phyloP scores from a whole-genome alignment of 1,139 yeast species.

The Candida gigantensis region DNA sequence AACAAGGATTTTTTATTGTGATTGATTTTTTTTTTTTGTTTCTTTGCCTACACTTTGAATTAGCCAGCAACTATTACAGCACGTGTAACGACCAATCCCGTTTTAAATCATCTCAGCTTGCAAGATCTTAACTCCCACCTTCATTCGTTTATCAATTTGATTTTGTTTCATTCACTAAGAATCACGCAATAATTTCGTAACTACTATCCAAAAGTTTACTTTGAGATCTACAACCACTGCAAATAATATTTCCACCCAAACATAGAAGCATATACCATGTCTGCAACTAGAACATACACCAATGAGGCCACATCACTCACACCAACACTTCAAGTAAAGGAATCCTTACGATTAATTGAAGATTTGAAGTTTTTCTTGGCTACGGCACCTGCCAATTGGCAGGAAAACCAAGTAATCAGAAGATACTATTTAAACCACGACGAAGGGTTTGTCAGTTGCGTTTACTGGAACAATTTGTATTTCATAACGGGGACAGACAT shows the following conservation, averaged over 20 bases:
- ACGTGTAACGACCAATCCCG: too few relatives aligned
- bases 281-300: slow-evolving; percentile 3
- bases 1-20: background rate
- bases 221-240: too few relatives aligned
- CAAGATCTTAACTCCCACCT: too few relatives aligned
- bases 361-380: slow-evolving; percentile 82
- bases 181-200: too few relatives aligned
- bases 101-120: too few relatives aligned
- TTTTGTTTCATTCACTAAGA: too few relatives aligned
- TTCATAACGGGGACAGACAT: slow-evolving; percentile 96
- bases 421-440: slow-evolving; percentile 84
- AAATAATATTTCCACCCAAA: too few relatives aligned
- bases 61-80: too few relatives aligned
- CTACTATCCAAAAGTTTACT: too few relatives aligned
- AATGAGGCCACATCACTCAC: slow-evolving; percentile 1
- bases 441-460: slow-evolving; percentile 90
- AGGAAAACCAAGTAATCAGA: slow-evolving; percentile 81
- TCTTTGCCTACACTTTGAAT: too few relatives aligned
- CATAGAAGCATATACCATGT: background rate
- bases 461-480: slow-evolving; percentile 87
- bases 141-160: too few relatives aligned
- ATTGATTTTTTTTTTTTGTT: background rate
- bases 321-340: slow-evolving; percentile 29
- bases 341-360: slow-evolving; percentile 64
- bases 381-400: slow-evolving; percentile 96